A percentile compares a stretch with the other conserved stretches of the same genome.
Evolutionary conservation across 257 asterid genomes (phyloP).

Genomic region (Solanum virginianum): DNA sequence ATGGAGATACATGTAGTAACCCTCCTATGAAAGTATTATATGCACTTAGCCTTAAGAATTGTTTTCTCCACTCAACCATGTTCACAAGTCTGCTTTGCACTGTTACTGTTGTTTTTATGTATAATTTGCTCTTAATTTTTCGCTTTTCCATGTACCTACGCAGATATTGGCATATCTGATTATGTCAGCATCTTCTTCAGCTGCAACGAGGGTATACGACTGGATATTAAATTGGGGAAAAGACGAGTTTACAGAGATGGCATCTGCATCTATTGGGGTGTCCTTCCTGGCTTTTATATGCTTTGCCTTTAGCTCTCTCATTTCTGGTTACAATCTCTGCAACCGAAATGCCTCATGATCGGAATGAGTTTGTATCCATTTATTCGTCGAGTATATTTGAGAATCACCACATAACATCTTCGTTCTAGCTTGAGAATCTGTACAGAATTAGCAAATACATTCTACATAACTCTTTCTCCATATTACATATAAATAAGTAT

Average conservation of each 20-base stretch:
- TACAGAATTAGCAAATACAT: neutral
- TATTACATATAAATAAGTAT: neutral
- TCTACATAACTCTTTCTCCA: neutral
- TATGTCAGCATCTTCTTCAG: constrained; percentile 83
- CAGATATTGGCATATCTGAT: constrained; percentile 80
- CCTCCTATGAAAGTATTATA: neutral
- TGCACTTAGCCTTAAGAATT: neutral
- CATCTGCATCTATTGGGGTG: constrained; percentile 59
- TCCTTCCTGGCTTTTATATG: constrained; percentile 69
- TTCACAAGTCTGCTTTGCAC: neutral
- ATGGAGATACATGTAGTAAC: neutral
- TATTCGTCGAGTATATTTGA: neutral
- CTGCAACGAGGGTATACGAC: constrained; percentile 75
- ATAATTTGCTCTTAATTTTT: neutral
- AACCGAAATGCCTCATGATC: constrained; percentile 26
- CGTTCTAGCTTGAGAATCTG: neutral
- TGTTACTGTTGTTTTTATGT: neutral
- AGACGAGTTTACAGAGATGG: constrained; percentile 76
- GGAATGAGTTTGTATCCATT: neutral
- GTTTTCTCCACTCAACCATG: neutral
- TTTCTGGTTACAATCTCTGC: constrained; percentile 68
- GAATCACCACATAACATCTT: neutral
- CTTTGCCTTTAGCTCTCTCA: constrained; percentile 62
- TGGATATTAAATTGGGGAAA: constrained; percentile 87
- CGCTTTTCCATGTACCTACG: neutral